Conservation (phyloP, 1,139 yeast genomes). For the Hyphopichia burtonii region DNA sequence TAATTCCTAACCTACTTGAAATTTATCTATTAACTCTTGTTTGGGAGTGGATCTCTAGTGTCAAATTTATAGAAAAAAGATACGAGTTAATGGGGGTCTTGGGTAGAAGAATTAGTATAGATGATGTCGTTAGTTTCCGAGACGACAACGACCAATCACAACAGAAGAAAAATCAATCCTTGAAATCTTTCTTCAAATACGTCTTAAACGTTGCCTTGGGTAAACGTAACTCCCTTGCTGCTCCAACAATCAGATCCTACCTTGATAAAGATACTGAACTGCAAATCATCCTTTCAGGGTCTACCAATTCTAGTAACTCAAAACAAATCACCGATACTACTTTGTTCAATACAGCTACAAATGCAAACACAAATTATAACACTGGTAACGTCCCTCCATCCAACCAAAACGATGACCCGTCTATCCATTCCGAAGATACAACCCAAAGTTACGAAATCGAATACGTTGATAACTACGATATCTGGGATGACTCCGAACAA, state of each 20-base stretch:
- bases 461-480: conserved; percentile 27
- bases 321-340: background rate
- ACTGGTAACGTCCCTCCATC: background rate
- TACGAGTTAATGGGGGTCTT: conserved; percentile 47
- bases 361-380: background rate
- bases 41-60: conserved; percentile 55
- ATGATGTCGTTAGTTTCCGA: conserved; percentile 28
- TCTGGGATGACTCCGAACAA: conserved; percentile 20
- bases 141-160: background rate
- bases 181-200: background rate
- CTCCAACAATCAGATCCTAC: background rate
- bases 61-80: conserved; percentile 39
- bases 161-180: background rate
- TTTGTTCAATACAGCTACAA: background rate
- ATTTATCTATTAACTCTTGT: conserved; percentile 39
- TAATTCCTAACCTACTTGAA: conserved; percentile 36
- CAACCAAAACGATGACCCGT: background rate
- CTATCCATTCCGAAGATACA: background rate
- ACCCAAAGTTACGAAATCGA: conserved; percentile 21
- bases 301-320: background rate
- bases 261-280: background rate
- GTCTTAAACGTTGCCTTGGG: background rate
- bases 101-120: conserved; percentile 46
- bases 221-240: background rate
- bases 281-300: background rate